These are phyloP conservation scores for Colletotrichum neosansevieriae DNA, from an alignment of 2,329 filamentous ascomycete genomes.

Conservation along the genomic window DNA sequence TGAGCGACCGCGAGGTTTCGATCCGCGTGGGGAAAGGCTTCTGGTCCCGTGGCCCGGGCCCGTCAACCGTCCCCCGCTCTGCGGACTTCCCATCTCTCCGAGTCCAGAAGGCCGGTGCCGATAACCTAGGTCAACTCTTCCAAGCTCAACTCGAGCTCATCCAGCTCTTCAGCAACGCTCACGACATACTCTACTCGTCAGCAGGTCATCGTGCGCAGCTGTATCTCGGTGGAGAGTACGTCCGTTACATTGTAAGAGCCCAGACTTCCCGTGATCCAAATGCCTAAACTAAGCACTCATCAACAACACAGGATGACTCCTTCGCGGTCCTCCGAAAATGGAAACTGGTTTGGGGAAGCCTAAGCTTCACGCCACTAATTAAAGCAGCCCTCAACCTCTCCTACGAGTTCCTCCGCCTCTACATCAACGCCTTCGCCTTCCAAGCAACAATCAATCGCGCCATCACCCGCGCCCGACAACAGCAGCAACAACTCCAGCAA, in stretches of 20 bases:
- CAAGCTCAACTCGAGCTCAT: conserved; percentile 79
- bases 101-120: conserved; percentile 67
- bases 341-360: conserved; percentile 77
- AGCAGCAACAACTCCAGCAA: conserved; percentile 25
- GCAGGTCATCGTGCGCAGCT: conserved; percentile 77
- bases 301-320: conserved; percentile 68
- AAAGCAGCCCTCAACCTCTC: conserved; percentile 77
- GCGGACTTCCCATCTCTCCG: conserved; percentile 77
- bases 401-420: conserved; percentile 79
- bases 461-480: conserved; percentile 46
- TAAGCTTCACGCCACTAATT: conserved; percentile 73
- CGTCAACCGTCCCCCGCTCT: conserved; percentile 72
- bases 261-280: no score
- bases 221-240: conserved; percentile 78
- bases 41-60: conserved; percentile 78
- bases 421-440: conserved; percentile 82
- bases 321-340: conserved; percentile 75
- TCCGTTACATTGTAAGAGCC: conserved; percentile 71
- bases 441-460: conserved; percentile 73
- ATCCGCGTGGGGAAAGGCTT: conserved; percentile 79
- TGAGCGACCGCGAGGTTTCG: conserved; percentile 76
- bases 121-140: conserved; percentile 77
- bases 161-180: conserved; percentile 79
- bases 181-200: conserved; percentile 79
- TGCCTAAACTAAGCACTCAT: not conserved